Conservation (phyloP, 768 basidiomycete species). For the Thelephora aurantiotincta region DNA sequence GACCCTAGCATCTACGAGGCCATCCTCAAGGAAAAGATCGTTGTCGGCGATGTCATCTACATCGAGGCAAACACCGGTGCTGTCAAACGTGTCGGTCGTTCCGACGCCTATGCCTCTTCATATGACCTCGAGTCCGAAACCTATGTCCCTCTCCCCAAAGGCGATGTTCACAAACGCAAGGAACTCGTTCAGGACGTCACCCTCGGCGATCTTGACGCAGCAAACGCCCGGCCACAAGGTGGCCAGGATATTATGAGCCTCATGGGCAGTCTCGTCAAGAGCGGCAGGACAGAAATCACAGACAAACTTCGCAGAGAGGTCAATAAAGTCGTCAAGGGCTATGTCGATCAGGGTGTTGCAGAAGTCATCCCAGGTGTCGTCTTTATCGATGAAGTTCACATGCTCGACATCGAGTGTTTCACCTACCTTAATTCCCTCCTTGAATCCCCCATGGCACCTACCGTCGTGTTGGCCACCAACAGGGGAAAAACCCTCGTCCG, state of each 20-base stretch:
- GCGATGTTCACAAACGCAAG: conserved; percentile 91
- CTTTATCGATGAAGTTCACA: conserved; percentile 99
- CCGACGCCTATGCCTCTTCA: conserved; percentile 93
- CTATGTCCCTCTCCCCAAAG: conserved; percentile 94
- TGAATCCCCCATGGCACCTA: conserved; percentile 94
- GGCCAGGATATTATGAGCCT: conserved; percentile 99
- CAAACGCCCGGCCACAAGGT: conserved; percentile 90
- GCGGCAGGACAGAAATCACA: conserved; percentile 88
- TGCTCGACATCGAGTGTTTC: conserved; percentile 99
- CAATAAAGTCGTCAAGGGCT: conserved; percentile 93
- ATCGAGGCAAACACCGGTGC: conserved; percentile 90
- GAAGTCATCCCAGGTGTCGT: conserved; percentile 97
- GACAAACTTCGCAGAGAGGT: conserved; percentile 93
- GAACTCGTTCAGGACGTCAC: conserved; percentile 94
- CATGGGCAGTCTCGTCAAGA: conserved; percentile 85
- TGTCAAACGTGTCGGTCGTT: conserved; percentile 94
- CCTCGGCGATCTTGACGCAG: conserved; percentile 88
- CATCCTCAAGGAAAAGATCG: conserved; percentile 93
- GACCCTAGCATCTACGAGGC: conserved; percentile 96
- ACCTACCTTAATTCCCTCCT: conserved; percentile 94
- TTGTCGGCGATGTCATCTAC: conserved; percentile 94
- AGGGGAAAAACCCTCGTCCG: conserved; percentile 85
- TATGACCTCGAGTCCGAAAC: conserved; percentile 98
- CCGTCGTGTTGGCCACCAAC: conserved; percentile 94
- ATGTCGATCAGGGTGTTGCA: conserved; percentile 96